These are phyloP conservation scores for Ophiosphaerella korrae DNA, from an alignment of 2,329 filamentous ascomycete genomes.

Conservation along the genomic window DNA sequence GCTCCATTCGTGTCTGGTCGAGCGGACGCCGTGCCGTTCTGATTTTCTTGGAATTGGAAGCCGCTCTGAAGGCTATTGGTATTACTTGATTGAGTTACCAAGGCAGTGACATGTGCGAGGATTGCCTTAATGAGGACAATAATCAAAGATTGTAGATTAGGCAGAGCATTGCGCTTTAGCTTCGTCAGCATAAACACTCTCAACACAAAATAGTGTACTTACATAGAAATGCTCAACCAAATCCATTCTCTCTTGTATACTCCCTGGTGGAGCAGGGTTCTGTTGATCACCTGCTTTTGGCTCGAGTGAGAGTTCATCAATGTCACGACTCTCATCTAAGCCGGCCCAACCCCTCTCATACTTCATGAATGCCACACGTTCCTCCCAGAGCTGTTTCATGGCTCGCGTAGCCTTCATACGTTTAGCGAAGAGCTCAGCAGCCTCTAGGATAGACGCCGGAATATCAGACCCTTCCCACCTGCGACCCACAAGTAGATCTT, in stretches of 20 bases:
- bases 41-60: conserved; percentile 49
- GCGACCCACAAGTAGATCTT: conserved; percentile 78
- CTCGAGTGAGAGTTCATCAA: conserved; percentile 50
- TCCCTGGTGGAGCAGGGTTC: conserved; percentile 52
- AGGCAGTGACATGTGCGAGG: conserved; percentile 83
- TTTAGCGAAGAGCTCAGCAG: conserved; percentile 86
- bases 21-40: conserved; percentile 44
- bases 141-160: conserved; percentile 87
- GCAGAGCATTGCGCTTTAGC: conserved; percentile 73
- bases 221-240: conserved; percentile 86
- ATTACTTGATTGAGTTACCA: conserved; percentile 65
- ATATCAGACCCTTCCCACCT: conserved; percentile 95
- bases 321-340: conserved; percentile 50
- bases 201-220: conserved; percentile 47
- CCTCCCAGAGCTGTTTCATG: conserved; percentile 92
- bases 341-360: conserved; percentile 88
- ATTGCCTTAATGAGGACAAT: conserved; percentile 92
- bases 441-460: conserved; percentile 91
- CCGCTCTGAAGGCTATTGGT: conserved; percentile 57
- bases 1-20: conserved; percentile 39
- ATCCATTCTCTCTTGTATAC: conserved; percentile 67
- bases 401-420: conserved; percentile 90
- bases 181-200: conserved; percentile 11
- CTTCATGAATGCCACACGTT: conserved; percentile 87
- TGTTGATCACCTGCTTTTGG: conserved; percentile 38